These are phyloP conservation scores for Silene uniflora DNA, from an alignment of 148 eudicot genomes.

Conservation along the genomic window DNA sequence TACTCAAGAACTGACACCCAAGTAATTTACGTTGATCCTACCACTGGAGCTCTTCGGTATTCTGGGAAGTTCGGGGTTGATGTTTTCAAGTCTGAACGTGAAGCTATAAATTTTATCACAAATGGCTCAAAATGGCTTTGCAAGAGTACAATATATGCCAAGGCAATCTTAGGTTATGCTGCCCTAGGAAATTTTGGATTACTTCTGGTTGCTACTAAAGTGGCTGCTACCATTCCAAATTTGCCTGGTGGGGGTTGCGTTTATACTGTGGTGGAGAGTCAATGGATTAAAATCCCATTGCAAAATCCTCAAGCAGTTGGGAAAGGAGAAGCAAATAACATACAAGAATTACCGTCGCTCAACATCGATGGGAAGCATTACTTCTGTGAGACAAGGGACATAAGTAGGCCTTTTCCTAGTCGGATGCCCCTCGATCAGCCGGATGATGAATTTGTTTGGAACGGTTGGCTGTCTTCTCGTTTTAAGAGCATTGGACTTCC, in stretches of 20 bases:
- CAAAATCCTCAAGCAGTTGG: conserved; percentile 88
- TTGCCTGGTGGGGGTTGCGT: conserved; percentile 90
- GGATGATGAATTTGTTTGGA: conserved; percentile 97
- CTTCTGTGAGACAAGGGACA: conserved; percentile 87
- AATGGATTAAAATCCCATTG: conserved; percentile 84
- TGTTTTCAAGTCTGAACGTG: conserved; percentile 74
- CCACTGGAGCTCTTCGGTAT: conserved; percentile 77
- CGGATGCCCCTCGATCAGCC: conserved; percentile 70
- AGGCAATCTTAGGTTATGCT: conserved; percentile 87
- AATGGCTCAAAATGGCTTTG: conserved; percentile 78
- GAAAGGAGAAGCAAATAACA: conserved; percentile 79
- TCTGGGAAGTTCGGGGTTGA: conserved; percentile 63
- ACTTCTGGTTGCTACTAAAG: conserved; percentile 84
- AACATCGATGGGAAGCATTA: conserved; percentile 95
- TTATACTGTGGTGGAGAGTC: conserved; percentile 80
- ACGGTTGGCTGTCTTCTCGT: conserved; percentile 75
- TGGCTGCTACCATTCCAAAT: conserved; percentile 64
- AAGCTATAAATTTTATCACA: conserved; percentile 76
- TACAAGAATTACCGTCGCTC: conserved; percentile 70
- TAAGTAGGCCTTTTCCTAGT: conserved; percentile 93
- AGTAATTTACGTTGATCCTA: conserved; percentile 88
- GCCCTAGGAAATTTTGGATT: conserved; percentile 71
- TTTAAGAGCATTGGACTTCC: conserved; percentile 83
- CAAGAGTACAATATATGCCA: conserved; percentile 61
- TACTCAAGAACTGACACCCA: conserved; percentile 66